Evolutionary conservation across 2,329 filamentous ascomycete species (phyloP), one percentile per base, ranked within the genome.

Genomic region (Xylaria sp.): DNA sequence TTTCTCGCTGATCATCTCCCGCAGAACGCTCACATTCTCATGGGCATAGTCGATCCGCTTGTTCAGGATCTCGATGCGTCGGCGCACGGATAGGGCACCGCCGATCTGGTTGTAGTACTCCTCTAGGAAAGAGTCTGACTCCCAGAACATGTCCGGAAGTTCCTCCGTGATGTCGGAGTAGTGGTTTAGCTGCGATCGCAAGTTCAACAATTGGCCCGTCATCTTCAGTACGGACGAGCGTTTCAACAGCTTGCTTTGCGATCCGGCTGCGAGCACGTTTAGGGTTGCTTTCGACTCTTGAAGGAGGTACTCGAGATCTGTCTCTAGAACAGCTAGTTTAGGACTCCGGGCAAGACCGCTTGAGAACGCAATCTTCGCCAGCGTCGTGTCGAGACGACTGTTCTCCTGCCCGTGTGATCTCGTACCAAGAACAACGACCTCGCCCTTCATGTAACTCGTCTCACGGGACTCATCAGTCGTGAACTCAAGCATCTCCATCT

Each of bases 21-120:
- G 82, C 62, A 97, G 76, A 13, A 97, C 92, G 55, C 82, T 90
- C 5, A 94, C 92, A 72, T 97, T 97, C 74, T 97, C 93, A 70
- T 94, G 90, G 0, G 93, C 94, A 73, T 99, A 97, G 70, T 96
- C 93, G 84, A 99, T 95, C 78, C 96, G 96, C 76, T 96, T 91
- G 73, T 99, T 99, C 67, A 97, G 76, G 16, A 91, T 87, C 69
- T 90, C 90, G 76, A 97, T 97, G 54, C 94, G 84, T 30, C 94
- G 90, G 39, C 90, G 90, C 23, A 97, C 92, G 74, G 97, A 94
- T 42, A 99, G 81, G 0, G 92, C 91, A 57, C 88, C 85, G 47
- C 93, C 92, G 47, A 97, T 91, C 73, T 94, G 90, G 67, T 96
- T 92, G 74, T 97, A 99, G 76, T 97, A 97, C 35, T 88, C 89